Evolutionary conservation across 164 flowering plant species (phyloP), one percentile per base, ranked within the genome.

Genomic region (Stephania cephalantha): DNA sequence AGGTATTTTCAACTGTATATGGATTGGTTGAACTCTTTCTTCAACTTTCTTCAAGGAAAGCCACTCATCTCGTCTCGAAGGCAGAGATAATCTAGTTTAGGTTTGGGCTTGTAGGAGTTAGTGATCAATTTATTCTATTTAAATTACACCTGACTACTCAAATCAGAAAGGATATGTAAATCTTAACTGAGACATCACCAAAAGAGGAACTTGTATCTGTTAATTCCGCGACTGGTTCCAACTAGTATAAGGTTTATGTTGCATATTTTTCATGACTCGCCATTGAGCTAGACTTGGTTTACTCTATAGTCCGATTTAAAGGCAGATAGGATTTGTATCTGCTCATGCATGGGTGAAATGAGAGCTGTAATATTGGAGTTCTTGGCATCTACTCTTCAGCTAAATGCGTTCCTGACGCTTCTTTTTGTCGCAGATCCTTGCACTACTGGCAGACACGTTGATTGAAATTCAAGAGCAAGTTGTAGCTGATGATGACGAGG

Each of bases 391-490:
- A 18, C 17, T 46, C 7, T 18, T 61, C 25, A 61, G 20, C 66
- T 61, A 20, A 48, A n/a, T 15, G 30, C 8, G 7, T 65, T 50
- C 55, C 4, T 65, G 6, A 46, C 12, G 20, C n/a, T 25, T 50
- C 68, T 73, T 72, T 68, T 45, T 69, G 45, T 73, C 71, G 76
- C 85, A 95, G 99, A 92, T 95, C 53, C 76, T 95, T 69, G 87
- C 91, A 50, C 75, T 93, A 64, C 75, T 93, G 83, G 98, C 95
- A 9, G 99, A 95, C 77, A 82, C 81, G 75, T 70, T 92, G 81
- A 81, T 91, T 77, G 99, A 95, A 83, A 91, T 93, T 69, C 91
- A 89, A 86, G 99, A 95, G 76, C 97, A 92, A 83, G 90, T 83
- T 72, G 13, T 78, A 22, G 89, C 29, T 81, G 88, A 71, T 69